phyloP scores from a whole-genome alignment of 257 asterid species.

The Capsicum pubescens region DNA sequence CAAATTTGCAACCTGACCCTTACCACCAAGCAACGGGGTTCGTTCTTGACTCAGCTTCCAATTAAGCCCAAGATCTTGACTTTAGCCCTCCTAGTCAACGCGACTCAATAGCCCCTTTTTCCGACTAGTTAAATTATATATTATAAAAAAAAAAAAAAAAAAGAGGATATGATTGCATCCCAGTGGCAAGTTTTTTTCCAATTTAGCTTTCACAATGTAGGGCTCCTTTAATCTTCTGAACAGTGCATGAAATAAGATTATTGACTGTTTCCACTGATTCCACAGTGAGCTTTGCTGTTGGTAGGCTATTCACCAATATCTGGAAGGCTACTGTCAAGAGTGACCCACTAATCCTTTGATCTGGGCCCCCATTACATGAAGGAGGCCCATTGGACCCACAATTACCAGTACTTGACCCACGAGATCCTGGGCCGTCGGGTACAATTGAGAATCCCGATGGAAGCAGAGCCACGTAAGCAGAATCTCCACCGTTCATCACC shows the following conservation, averaged over 20 bases:
- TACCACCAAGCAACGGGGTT: constrained; percentile 64
- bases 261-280: constrained; percentile 96
- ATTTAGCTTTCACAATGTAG: constrained; percentile 69
- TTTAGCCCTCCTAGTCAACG: neutral
- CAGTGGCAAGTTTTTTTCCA: neutral
- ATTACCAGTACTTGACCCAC: constrained; percentile 33
- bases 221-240: constrained; percentile 87
- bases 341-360: constrained; percentile 64
- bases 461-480: constrained; percentile 83
- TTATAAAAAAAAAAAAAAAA: neutral
- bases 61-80: constrained; percentile 8
- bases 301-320: constrained; percentile 78
- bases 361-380: constrained; percentile 42
- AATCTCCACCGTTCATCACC: constrained; percentile 97
- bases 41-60: constrained; percentile 91
- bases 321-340: constrained; percentile 90
- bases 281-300: constrained; percentile 85
- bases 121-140: neutral
- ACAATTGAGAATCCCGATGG: constrained; percentile 91
- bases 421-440: constrained; percentile 78
- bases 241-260: constrained; percentile 88
- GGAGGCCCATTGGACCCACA: constrained; percentile 36
- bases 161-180: no score
- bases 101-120: neutral
- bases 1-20: constrained; percentile 16